Evolutionary conservation across 1,139 yeast genomes (phyloP).

Genomic region (Geotrichum citri-aurantii): DNA sequence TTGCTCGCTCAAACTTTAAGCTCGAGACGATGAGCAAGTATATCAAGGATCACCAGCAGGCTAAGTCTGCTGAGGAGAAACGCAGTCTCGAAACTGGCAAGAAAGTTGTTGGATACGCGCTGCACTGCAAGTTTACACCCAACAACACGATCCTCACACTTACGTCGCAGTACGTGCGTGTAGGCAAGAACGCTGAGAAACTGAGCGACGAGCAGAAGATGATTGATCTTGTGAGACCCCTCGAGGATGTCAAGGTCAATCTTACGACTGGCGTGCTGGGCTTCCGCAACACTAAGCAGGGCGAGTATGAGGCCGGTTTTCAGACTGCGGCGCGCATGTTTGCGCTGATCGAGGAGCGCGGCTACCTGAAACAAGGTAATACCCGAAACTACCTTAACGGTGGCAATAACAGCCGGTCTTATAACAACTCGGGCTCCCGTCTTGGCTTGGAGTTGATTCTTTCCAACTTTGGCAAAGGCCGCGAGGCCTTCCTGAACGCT

Average conservation of each 20-base stretch:
- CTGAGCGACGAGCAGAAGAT: slow-evolving; percentile 65
- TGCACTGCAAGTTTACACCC: slow-evolving; percentile 70
- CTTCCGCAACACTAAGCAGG: slow-evolving; percentile 49
- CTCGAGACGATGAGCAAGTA: not conserved
- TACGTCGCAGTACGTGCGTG: slow-evolving; percentile 56
- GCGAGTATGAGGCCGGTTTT: slow-evolving; percentile 93
- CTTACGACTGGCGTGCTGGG: slow-evolving; percentile 43
- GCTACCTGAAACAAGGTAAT: slow-evolving; percentile 37
- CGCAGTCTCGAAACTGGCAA: slow-evolving; percentile 24
- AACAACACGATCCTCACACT: slow-evolving; percentile 81
- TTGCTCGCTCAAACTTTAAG: not conserved
- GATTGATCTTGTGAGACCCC: slow-evolving; percentile 70
- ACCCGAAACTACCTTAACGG: not conserved
- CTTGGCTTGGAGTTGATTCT: slow-evolving; percentile 54
- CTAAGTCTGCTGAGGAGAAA: not conserved
- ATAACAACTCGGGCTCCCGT: not conserved
- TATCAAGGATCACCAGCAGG: not conserved
- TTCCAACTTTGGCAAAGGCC: slow-evolving; percentile 81
- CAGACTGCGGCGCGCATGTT: slow-evolving; percentile 76
- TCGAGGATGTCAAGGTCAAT: slow-evolving; percentile 65
- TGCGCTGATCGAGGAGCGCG: slow-evolving; percentile 54
- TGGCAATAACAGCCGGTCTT: not conserved
- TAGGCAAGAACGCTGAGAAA: slow-evolving; percentile 35
- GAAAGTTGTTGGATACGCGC: slow-evolving; percentile 50
- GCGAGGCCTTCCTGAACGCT: slow-evolving; percentile 81